Conservation (phyloP, 169 alveolate genomes). For the Cryptosporidium baileyi region DNA sequence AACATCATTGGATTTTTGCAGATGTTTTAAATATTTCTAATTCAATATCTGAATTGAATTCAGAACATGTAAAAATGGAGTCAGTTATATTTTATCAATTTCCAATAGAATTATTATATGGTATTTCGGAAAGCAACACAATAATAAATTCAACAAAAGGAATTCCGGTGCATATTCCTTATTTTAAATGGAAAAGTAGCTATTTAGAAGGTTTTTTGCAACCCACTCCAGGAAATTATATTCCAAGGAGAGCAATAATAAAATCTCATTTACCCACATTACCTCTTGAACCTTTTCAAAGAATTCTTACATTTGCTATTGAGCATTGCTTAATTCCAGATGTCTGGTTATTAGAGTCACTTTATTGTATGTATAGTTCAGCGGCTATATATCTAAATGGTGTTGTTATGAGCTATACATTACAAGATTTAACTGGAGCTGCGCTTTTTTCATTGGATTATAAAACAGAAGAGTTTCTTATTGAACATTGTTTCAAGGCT, state of each 20-base stretch:
- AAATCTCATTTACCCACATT: neutral
- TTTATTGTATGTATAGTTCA: neutral
- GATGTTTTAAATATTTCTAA: too few relatives aligned
- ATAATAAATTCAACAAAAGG: too few relatives aligned
- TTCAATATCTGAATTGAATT: too few relatives aligned
- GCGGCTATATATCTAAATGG: neutral
- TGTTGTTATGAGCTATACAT: neutral
- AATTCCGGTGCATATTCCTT: too few relatives aligned
- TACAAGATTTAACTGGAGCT: neutral
- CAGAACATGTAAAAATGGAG: too few relatives aligned
- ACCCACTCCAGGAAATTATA: too few relatives aligned
- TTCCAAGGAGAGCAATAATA: neutral
- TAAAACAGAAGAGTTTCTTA: neutral
- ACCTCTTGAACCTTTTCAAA: slow-evolving; percentile 26
- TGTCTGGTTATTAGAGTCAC: slow-evolving; percentile 7
- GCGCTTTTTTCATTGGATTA: slow-evolving; percentile 7
- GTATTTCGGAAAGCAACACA: too few relatives aligned
- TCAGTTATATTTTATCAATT: too few relatives aligned
- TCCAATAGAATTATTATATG: too few relatives aligned
- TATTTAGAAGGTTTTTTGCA: too few relatives aligned
- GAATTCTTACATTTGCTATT: slow-evolving; percentile 40
- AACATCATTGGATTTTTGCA: too few relatives aligned
- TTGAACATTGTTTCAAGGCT: neutral
- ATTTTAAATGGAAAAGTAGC: too few relatives aligned
- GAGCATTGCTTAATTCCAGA: neutral